Base-by-base conservation (phyloP, 129 eudicot species). In the Escallonia herrerae region DNA sequence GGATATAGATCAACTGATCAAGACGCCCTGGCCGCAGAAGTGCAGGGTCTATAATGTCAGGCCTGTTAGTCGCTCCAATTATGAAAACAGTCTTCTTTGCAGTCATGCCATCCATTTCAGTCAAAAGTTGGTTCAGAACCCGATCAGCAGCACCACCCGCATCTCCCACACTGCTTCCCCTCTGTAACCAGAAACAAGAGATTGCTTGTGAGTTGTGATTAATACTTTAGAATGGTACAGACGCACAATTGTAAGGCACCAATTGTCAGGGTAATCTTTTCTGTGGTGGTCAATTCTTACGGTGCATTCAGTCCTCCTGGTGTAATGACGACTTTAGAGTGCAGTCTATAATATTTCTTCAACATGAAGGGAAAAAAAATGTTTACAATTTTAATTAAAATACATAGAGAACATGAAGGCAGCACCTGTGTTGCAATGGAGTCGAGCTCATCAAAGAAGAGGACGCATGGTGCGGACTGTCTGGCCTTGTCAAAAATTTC, bases 101-200 rank as follows among this genome's bases (percentile, higher is more conserved):
- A 15, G 77, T 73, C 95, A 87, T 87, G 47, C 95, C 95, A 58
- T 87, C 95, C 95, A 87, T 87, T 70, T 87, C 90, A 4, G 95
- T 87, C 60, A 87, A 64, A 40, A 87, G 80, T n/a, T 83, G 95
- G 62, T 84, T 87, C 44, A 87, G 67, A 63, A 87, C 95, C 39
- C 95, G 83, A 59, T 87, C 91, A 43, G 88, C 91, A 8, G 95
- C 95, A 62, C 95, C 95, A 59, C 95, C 95, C n/a, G 84, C 91
- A 74, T 87, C 90, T n/a, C 90, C 90, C 54, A 72, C 71, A 64
- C 85, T 81, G 72, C 87, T 74, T 67, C 93, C 93, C 68, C 93
- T 82, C 93, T 85, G 79, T 64, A 76, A 66, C 45, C 43, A 76
- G 33, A 4, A 48, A 41, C 63, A 60, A 61, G 22, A n/a, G 33